phyloP scores from a whole-genome alignment of 2,329 filamentous ascomycete species.

The Parafenestella ontariensis region DNA sequence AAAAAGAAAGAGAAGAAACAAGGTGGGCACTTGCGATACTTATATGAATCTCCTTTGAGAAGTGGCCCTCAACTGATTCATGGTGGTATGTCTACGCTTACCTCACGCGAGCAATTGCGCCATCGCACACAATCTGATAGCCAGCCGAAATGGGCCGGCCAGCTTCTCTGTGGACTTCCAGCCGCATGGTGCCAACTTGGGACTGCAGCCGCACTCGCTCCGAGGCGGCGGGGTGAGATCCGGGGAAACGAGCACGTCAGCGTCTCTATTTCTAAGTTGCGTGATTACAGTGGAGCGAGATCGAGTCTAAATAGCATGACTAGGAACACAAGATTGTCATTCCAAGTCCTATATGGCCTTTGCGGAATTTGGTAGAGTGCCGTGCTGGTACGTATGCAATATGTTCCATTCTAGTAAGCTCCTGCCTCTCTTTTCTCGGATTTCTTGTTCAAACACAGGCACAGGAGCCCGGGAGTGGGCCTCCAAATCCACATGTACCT shows the following conservation, averaged over 20 bases:
- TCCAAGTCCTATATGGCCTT: not conserved
- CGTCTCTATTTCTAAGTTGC: not conserved
- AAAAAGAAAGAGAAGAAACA: not conserved
- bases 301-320: not conserved
- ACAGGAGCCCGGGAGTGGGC: constrained; percentile 13
- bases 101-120: constrained; percentile 32
- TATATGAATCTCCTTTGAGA: constrained; percentile 14
- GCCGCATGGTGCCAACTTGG: constrained; percentile 5
- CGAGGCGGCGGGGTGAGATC: constrained; percentile 9
- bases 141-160: constrained; percentile 2
- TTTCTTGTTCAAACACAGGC: not conserved
- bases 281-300: constrained; percentile 1
- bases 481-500: not conserved
- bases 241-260: constrained; percentile 11
- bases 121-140: constrained; percentile 45
- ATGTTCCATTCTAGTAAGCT: not conserved
- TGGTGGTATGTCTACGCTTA: constrained; percentile 18
- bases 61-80: constrained; percentile 8
- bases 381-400: not conserved
- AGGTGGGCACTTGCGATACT: constrained; percentile 6
- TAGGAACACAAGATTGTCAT: not conserved
- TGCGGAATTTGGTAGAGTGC: not conserved
- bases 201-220: constrained; percentile 9
- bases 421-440: not conserved
- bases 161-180: not conserved